phyloP scores from a whole-genome alignment of 129 eudicot species.

The Arctium lappa region DNA sequence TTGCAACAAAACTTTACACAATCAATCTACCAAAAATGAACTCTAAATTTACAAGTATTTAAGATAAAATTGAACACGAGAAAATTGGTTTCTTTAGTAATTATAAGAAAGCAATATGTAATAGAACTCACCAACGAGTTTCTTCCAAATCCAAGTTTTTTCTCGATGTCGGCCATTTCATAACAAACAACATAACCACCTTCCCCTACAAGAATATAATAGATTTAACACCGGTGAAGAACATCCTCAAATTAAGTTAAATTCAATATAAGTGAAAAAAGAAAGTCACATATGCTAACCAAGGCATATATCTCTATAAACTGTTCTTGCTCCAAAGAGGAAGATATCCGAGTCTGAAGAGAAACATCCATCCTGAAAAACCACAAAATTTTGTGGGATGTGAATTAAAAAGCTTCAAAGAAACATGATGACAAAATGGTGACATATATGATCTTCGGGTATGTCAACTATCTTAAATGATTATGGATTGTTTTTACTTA shows the following conservation, averaged over 20 bases:
- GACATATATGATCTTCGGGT: not conserved
- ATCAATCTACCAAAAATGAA: not conserved
- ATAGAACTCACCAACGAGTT: constrained; percentile 72
- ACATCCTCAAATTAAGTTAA: not conserved
- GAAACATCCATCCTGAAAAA: constrained; percentile 93
- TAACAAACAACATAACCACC: constrained; percentile 96
- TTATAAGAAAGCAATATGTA: constrained; percentile 2
- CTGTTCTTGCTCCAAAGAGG: constrained; percentile 97
- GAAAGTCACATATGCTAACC: constrained; percentile 43
- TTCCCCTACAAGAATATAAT: constrained; percentile 51
- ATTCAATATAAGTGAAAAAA: constrained; percentile 3
- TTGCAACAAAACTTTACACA: no score
- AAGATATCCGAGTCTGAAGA: constrained; percentile 90
- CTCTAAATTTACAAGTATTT: not conserved
- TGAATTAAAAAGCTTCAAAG: not conserved
- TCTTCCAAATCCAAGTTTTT: constrained; percentile 89
- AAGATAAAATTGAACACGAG: not conserved
- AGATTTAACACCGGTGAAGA: not conserved
- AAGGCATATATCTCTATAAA: constrained; percentile 91
- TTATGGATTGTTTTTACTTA: constrained; percentile 35
- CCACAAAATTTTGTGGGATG: not conserved
- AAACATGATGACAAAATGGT: constrained; percentile 6
- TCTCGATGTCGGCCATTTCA: constrained; percentile 95
- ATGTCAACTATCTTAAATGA: constrained; percentile 3
- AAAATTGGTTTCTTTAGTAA: not conserved